Evolutionary conservation across 192 early-diverging fungal genomes (phyloP).

Genomic region (Diversispora eburnea): DNA sequence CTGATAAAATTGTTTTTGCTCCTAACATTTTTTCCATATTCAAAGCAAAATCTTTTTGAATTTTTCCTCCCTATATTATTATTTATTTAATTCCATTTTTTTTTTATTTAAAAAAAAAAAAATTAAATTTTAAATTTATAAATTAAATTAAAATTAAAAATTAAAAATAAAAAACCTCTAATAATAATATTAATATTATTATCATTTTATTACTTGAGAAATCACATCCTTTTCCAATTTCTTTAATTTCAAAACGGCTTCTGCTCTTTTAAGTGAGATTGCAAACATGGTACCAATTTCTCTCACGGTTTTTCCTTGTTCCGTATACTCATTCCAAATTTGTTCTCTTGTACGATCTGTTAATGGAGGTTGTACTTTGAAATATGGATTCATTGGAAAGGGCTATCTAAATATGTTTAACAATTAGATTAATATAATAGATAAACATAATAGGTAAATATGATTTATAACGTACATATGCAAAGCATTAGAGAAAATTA

Average conservation of each 20-base stretch:
- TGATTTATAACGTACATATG: too few relatives aligned
- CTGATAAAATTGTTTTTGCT: conserved; percentile 41
- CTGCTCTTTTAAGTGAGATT: conserved; percentile 78
- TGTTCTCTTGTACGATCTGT: conserved; percentile 61
- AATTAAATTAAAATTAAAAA: conserved; percentile 7
- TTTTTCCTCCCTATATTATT: conserved; percentile 39
- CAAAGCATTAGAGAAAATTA: too few relatives aligned
- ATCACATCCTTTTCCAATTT: conserved; percentile 70
- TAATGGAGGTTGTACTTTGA: conserved; percentile 74
- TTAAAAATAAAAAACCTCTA: conserved; percentile 8
- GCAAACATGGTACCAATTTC: conserved; percentile 64
- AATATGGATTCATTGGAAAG: conserved; percentile 89
- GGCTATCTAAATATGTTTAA: conserved; percentile 48
- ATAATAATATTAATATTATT: background rate
- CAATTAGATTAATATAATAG: background rate
- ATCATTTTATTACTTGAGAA: conserved; percentile 42
- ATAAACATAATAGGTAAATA: too few relatives aligned
- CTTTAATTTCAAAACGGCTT: conserved; percentile 90
- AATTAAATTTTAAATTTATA: background rate
- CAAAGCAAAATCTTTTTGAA: conserved; percentile 66
- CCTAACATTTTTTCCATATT: conserved; percentile 87
- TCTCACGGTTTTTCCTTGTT: conserved; percentile 64
- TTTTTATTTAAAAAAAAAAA: background rate
- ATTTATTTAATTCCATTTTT: background rate
- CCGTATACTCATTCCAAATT: conserved; percentile 67